These are phyloP conservation scores for Epichloe uncinata DNA, from an alignment of 2,329 filamentous ascomycete species.

Conservation along the genomic window DNA sequence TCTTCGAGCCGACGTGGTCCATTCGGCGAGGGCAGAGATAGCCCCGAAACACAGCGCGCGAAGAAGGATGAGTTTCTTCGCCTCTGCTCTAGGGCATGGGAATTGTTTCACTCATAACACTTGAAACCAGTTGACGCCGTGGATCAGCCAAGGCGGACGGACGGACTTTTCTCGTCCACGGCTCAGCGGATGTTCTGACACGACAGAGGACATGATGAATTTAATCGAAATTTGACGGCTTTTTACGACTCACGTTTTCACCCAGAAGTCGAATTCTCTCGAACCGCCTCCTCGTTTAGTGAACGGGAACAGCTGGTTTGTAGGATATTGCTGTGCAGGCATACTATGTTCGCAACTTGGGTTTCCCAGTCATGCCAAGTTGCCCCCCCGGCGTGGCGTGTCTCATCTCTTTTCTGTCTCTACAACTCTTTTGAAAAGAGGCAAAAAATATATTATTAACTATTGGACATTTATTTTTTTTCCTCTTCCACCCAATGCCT, in stretches of 20 bases:
- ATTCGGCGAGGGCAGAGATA: conserved; percentile 71
- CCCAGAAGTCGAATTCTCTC: background rate
- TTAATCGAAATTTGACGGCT: background rate
- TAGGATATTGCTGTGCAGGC: too few relatives aligned
- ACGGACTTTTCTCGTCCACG: background rate
- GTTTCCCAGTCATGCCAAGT: too few relatives aligned
- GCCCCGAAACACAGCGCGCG: conserved; percentile 64
- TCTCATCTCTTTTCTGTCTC: too few relatives aligned
- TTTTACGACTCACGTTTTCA: background rate
- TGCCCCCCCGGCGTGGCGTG: too few relatives aligned
- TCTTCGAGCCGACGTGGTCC: conserved; percentile 48
- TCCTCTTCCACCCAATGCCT: background rate
- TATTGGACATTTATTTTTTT: background rate
- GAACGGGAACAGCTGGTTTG: too few relatives aligned
- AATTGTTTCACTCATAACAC: conserved; percentile 83
- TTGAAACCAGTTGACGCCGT: too few relatives aligned
- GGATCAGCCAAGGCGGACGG: background rate
- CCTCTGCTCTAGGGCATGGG: conserved; percentile 84
- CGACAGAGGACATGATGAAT: background rate
- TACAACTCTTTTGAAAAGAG: background rate
- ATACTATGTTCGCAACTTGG: too few relatives aligned
- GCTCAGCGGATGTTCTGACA: background rate
- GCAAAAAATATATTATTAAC: background rate
- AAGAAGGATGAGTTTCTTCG: conserved; percentile 90
- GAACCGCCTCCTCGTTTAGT: too few relatives aligned